Evolutionary conservation across 306 rosid genomes (phyloP).

Genomic region (Begonia masoniana): DNA sequence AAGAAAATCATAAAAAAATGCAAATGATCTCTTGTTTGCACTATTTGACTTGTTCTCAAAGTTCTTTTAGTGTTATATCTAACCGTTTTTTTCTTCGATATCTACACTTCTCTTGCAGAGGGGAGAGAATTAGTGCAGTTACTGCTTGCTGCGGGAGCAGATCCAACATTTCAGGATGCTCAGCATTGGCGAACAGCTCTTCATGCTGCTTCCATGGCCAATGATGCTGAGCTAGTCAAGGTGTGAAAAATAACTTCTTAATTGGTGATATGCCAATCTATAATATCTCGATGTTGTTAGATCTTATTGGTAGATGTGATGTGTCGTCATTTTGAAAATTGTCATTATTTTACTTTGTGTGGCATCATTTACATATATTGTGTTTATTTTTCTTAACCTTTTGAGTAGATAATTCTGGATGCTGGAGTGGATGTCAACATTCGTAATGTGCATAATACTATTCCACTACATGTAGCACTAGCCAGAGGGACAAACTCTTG

Average conservation of each 20-base stretch:
- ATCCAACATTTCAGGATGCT: constrained; percentile 77
- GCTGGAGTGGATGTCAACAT: constrained; percentile 92
- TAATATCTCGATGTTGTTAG: constrained; percentile 10
- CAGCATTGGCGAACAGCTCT: constrained; percentile 92
- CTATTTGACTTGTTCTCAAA: too few species aligned
- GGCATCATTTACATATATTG: background rate
- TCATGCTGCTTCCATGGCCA: constrained; percentile 89
- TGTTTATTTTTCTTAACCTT: constrained; percentile 11
- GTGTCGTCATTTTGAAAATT: background rate
- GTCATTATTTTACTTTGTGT: background rate
- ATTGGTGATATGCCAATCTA: background rate
- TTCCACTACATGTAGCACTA: constrained; percentile 91
- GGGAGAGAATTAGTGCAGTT: constrained; percentile 86
- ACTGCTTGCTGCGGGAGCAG: constrained; percentile 88
- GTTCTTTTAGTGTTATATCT: too few species aligned
- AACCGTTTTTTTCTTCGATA: too few species aligned
- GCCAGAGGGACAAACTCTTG: constrained; percentile 98
- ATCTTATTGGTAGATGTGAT: background rate
- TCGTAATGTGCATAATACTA: constrained; percentile 76
- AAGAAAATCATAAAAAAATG: too few species aligned
- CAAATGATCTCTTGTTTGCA: too few species aligned
- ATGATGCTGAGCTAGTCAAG: constrained; percentile 82
- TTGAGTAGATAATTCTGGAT: constrained; percentile 70
- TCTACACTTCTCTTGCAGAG: constrained; percentile 24
- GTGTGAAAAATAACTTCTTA: constrained; percentile 21